Conservation (phyloP, 2,329 filamentous ascomycete genomes). For the Fusarium luffae region DNA sequence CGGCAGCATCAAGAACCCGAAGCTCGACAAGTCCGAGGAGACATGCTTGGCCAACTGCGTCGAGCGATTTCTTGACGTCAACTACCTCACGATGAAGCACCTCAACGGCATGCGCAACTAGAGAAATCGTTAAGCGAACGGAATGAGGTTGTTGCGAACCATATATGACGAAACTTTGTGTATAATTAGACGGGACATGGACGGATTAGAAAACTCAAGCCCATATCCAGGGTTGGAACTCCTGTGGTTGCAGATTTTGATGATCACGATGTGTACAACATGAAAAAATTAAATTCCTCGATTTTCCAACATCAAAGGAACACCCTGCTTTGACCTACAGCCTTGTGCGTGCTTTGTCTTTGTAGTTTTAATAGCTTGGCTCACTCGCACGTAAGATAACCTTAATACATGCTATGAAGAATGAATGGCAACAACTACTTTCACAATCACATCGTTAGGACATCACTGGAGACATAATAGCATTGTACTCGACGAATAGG, state of each 20-base stretch:
- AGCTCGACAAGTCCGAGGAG: slow-evolving; percentile 82
- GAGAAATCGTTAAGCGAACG: background rate
- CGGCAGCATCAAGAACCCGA: slow-evolving; percentile 74
- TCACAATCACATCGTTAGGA: background rate
- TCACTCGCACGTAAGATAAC: background rate
- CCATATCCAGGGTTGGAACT: background rate
- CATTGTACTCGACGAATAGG: slow-evolving; percentile 15
- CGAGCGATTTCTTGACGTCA: slow-evolving; percentile 91
- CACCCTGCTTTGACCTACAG: background rate
- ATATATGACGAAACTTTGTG: slow-evolving; percentile 17
- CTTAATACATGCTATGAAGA: no score
- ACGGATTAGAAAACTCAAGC: background rate
- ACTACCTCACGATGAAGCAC: slow-evolving; percentile 85
- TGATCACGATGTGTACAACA: slow-evolving; percentile 24
- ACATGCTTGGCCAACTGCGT: slow-evolving; percentile 91
- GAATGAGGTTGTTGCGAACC: background rate
- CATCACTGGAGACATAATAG: slow-evolving; percentile 1
- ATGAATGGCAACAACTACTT: background rate
- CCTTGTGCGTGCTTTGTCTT: no score
- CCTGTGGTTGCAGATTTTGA: slow-evolving; percentile 7
- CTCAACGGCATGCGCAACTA: slow-evolving; percentile 69
- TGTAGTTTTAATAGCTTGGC: background rate
- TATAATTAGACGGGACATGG: slow-evolving; percentile 33
- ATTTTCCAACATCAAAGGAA: background rate
- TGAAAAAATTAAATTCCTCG: background rate